Base-by-base conservation (phyloP, 176 grass and related monocot genomes). In the Rhynchospora breviuscula region DNA sequence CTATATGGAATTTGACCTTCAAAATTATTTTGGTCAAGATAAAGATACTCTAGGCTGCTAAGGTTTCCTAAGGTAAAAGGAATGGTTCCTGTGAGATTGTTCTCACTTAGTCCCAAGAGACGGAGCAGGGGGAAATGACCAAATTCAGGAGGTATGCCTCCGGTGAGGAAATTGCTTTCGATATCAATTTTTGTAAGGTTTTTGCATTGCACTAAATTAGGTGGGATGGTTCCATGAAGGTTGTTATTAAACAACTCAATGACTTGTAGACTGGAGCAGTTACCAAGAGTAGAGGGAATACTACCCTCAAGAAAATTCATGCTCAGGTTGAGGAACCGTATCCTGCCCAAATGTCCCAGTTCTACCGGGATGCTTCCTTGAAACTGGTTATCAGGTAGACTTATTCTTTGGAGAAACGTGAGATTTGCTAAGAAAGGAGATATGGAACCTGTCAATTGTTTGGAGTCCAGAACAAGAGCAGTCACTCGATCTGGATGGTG, bases 61-160 rank as follows among this genome's bases (percentile, higher is more conserved):
- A 89, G 88, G 11, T 87, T 79, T 18, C 87, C 82, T 15, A 89
- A 72, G 63, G 90, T 78, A 70, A 6, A 10, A 7, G 89, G 89
- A 52, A 84, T 69, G 1, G 44, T 29, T 26, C 86, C 80, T 23
- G 22, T 61, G 21, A 85, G 69, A 75, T 73, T 77, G 46, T 85
- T 59, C 47, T 7, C 3, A 64, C 26, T 6, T 43, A 58, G 60
- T 9, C 4, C 9, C 23, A 79, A 15, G 2, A 60, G 10, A 14
- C 0, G 45, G 25, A 79, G 52, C 60, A 35, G 33, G 5, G 40
- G 33, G 2, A 79, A 22, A 21, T 48, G 3, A 57, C 75, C 49
- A 64, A 15, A 18, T 17, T 23, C 71, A 18, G n/a, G 48, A 53
- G 48, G 17, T 53, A 78, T 52, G 22, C 19, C 23, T 52, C 52